These are phyloP conservation scores for Penicillium macrosclerotiorum DNA, from an alignment of 495 filamentous ascomycete species.

Conservation along the genomic window DNA sequence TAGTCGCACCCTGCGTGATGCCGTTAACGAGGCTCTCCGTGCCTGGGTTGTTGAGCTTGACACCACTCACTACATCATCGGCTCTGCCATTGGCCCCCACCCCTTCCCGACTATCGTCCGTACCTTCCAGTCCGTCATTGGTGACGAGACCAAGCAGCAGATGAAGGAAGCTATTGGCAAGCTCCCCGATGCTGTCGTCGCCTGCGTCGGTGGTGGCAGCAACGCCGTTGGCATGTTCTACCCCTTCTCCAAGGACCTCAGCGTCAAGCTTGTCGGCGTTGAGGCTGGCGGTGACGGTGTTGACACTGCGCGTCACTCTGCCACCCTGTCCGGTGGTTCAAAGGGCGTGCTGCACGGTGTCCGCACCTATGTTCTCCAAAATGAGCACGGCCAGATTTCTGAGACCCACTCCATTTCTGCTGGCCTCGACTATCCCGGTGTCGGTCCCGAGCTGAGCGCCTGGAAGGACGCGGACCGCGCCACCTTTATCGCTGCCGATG, in stretches of 20 bases:
- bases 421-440: constrained; percentile 94
- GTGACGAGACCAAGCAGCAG: constrained; percentile 88
- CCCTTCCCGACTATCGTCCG: constrained; percentile 96
- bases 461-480: constrained; percentile 92
- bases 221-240: constrained; percentile 97
- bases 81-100: constrained; percentile 91
- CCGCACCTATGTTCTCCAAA: constrained; percentile 90
- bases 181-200: constrained; percentile 91
- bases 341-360: constrained; percentile 97
- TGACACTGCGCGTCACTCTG: constrained; percentile 83
- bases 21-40: constrained; percentile 90
- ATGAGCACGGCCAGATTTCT: constrained; percentile 85
- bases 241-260: constrained; percentile 81
- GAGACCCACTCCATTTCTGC: constrained; percentile 98
- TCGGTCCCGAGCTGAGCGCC: constrained; percentile 83
- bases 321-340: constrained; percentile 80
- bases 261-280: constrained; percentile 86
- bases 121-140: constrained; percentile 94
- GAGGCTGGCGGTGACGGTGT: constrained; percentile 96
- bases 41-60: constrained; percentile 85
- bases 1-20: constrained; percentile 80
- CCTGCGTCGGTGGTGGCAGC: constrained; percentile 90
- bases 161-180: constrained; percentile 77
- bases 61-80: constrained; percentile 97
- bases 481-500: constrained; percentile 86